These are phyloP conservation scores for Eleusine indica DNA, from an alignment of 176 grass and related monocot species.

Conservation along the genomic window DNA sequence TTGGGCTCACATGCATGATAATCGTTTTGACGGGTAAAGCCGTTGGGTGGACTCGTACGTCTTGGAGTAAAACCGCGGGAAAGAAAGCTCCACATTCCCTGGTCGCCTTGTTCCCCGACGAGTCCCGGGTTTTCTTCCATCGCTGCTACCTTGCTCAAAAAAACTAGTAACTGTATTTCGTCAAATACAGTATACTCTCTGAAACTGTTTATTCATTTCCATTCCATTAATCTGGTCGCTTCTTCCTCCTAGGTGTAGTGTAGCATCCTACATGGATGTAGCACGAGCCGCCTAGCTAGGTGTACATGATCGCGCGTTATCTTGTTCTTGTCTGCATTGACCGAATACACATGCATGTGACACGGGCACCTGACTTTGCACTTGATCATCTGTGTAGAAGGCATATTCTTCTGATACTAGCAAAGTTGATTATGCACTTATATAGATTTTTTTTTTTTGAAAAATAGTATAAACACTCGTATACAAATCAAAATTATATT, in stretches of 20 bases:
- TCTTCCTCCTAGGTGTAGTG: background rate
- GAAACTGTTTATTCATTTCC: background rate
- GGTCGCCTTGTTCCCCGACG: conserved; percentile 47
- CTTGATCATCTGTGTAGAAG: background rate
- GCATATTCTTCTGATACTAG: background rate
- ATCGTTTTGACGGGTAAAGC: conserved; percentile 59
- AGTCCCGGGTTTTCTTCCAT: conserved; percentile 27
- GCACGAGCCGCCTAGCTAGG: background rate
- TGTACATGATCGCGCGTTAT: background rate
- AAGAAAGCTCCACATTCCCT: conserved; percentile 1
- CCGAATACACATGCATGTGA: background rate
- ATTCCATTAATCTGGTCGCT: background rate
- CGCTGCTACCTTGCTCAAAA: too few relatives aligned
- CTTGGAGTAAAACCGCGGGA: conserved; percentile 41
- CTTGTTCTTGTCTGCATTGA: background rate
- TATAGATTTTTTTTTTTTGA: too few relatives aligned
- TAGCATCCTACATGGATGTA: background rate
- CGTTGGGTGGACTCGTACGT: conserved; percentile 25
- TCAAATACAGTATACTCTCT: too few relatives aligned
- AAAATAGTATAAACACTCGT: too few relatives aligned
- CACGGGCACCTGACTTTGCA: background rate
- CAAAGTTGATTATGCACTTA: too few relatives aligned
- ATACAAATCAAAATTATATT: too few relatives aligned
- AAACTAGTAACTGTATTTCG: too few relatives aligned
- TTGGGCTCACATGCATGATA: conserved; percentile 15